phyloP scores from a whole-genome alignment of 2,329 filamentous ascomycete genomes.

The Fusarium sarcochroum region DNA sequence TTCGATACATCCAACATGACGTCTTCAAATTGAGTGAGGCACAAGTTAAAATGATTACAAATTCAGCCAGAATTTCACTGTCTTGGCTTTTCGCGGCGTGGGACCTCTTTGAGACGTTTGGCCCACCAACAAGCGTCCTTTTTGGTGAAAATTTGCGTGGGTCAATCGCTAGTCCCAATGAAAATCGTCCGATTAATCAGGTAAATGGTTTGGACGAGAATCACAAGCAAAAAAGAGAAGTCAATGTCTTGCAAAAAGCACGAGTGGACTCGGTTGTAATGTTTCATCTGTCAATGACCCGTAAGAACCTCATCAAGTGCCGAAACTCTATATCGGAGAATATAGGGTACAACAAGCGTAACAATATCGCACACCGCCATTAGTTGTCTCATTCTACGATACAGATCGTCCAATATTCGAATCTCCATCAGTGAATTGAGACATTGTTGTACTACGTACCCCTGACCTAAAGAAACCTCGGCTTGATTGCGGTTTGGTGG shows the following conservation, averaged over 20 bases:
- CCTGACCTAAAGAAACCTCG: not conserved
- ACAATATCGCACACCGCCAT: not conserved
- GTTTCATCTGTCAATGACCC: too few species aligned
- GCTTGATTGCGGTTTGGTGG: not conserved
- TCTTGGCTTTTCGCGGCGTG: not conserved
- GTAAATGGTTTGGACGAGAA: not conserved
- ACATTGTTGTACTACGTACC: too few species aligned
- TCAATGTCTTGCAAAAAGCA: too few species aligned
- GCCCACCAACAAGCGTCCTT: not conserved
- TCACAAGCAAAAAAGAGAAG: not conserved
- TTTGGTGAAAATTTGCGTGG: not conserved
- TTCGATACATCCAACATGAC: conserved; percentile 26
- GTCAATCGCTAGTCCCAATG: not conserved
- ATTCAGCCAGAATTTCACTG: not conserved
- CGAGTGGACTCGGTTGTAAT: too few species aligned
- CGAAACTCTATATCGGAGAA: not conserved
- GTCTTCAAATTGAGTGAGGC: not conserved
- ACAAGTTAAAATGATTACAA: not conserved
- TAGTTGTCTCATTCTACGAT: not conserved
- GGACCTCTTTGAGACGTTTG: not conserved
- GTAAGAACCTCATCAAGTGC: not conserved
- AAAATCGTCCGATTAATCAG: conserved; percentile 5
- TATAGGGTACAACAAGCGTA: too few species aligned
- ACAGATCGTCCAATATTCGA: too few species aligned
- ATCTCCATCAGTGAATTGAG: too few species aligned